Evolutionary conservation across 768 basidiomycete species (phyloP).

Genomic region (Dentipellis sp.): DNA sequence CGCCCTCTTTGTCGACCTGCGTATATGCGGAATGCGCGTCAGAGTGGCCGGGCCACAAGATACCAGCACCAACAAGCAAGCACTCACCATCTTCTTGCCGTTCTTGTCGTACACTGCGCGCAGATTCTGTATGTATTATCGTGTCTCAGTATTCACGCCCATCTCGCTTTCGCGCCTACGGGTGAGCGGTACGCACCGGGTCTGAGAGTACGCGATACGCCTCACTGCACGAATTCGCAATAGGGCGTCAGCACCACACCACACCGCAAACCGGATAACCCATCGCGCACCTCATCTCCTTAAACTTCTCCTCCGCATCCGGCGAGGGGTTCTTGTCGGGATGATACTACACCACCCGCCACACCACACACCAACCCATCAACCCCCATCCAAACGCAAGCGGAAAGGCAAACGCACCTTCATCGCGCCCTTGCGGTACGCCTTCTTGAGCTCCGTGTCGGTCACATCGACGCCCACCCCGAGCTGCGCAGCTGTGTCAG

Average conservation of each 20-base stretch:
- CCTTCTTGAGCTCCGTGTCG: conserved; percentile 85
- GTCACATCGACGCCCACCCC: conserved; percentile 63
- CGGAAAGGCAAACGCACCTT: conserved; percentile 40
- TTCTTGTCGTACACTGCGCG: conserved; percentile 92
- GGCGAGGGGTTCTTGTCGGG: conserved; percentile 91
- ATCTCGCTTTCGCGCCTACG: background rate
- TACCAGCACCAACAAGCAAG: background rate
- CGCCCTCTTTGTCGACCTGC: conserved; percentile 72
- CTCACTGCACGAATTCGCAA: conserved; percentile 42
- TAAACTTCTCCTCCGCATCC: conserved; percentile 96
- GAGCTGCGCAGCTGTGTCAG: conserved; percentile 34
- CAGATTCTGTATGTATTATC: conserved; percentile 43
- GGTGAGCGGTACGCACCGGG: conserved; percentile 34
- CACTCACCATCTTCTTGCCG: conserved; percentile 76
- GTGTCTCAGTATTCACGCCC: background rate
- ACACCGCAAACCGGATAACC: background rate
- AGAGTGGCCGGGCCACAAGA: background rate
- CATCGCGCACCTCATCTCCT: conserved; percentile 74
- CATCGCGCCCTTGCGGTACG: conserved; percentile 91
- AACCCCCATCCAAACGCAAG: no score
- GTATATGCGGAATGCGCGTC: background rate
- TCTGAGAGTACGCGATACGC: conserved; percentile 92
- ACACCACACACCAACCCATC: background rate
- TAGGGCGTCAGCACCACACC: background rate
- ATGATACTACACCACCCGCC: conserved; percentile 52